phyloP scores from a whole-genome alignment of 2,329 filamentous ascomycete genomes.

The Ceratocystis ficicola region DNA sequence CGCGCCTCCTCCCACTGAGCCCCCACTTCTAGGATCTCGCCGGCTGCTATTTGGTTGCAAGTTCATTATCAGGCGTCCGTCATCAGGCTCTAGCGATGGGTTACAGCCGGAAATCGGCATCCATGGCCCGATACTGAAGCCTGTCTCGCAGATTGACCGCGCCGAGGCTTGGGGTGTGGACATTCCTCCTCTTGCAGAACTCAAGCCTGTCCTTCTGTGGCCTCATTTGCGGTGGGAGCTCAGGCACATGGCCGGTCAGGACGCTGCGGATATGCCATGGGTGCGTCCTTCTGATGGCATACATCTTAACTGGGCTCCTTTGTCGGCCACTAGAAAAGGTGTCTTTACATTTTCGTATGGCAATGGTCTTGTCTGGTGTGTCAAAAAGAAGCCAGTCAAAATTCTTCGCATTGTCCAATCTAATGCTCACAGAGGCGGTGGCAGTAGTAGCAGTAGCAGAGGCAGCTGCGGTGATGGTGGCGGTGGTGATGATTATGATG shows the following conservation, averaged over 20 bases:
- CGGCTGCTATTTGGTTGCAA: not conserved
- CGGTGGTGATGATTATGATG: too few relatives aligned
- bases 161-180: slow-evolving; percentile 4
- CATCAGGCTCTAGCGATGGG: not conserved
- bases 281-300: not conserved
- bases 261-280: not conserved
- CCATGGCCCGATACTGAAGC: not conserved
- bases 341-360: not conserved
- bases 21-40: not conserved
- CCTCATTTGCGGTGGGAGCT: not conserved
- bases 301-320: not conserved
- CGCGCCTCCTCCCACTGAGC: not conserved
- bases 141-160: slow-evolving; percentile 4
- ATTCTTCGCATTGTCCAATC: slow-evolving; percentile 1
- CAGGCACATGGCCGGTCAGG: not conserved
- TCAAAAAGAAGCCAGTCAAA: slow-evolving; percentile 9
- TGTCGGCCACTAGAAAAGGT: not conserved
- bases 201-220: not conserved
- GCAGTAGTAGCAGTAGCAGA: too few relatives aligned
- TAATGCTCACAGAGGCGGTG: not conserved
- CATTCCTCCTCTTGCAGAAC: not conserved
- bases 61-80: slow-evolving; percentile 11
- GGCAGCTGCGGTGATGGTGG: too few relatives aligned
- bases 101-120: not conserved
- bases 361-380: not conserved